Evolutionary conservation across 129 eudicot species (phyloP).

Genomic region (Silybum marianum): DNA sequence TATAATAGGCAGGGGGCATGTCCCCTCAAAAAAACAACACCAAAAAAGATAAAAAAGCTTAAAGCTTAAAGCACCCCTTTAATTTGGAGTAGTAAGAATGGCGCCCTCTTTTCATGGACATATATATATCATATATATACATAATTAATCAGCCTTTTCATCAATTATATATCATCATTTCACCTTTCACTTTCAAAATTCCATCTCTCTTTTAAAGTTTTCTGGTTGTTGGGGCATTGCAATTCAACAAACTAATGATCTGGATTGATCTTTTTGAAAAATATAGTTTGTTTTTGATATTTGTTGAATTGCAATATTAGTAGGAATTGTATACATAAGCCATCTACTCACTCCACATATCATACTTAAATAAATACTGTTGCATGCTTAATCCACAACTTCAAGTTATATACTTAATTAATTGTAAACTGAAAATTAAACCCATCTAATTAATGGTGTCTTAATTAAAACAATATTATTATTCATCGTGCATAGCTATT

Average conservation of each 20-base stretch:
- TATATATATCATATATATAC: not conserved
- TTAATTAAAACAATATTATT: too few species aligned
- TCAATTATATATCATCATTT: not conserved
- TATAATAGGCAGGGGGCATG: conserved; percentile 57
- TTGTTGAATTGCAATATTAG: too few species aligned
- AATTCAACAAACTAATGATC: not conserved
- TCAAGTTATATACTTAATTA: too few species aligned
- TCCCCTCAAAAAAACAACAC: conserved; percentile 43
- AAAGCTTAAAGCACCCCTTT: conserved; percentile 34
- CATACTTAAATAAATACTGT: not conserved
- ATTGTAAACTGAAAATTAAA: too few species aligned
- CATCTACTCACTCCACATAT: too few species aligned
- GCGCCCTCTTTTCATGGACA: conserved; percentile 45
- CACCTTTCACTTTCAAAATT: conserved; percentile 16
- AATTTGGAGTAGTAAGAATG: conserved; percentile 40
- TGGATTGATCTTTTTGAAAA: too few species aligned
- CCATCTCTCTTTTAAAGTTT: conserved; percentile 28
- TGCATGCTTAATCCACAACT: not conserved
- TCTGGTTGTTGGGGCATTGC: conserved; percentile 35
- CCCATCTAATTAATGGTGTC: too few species aligned
- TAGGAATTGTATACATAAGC: too few species aligned
- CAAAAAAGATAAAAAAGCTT: conserved; percentile 23
- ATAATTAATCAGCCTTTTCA: not conserved
- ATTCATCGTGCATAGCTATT: not conserved
- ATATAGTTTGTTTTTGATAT: too few species aligned